A percentile compares a stretch with the other conserved stretches of the same genome.
These are phyloP conservation scores for Eucalyptus brandiana DNA, from an alignment of 345 rosid species.

Conservation along the genomic window DNA sequence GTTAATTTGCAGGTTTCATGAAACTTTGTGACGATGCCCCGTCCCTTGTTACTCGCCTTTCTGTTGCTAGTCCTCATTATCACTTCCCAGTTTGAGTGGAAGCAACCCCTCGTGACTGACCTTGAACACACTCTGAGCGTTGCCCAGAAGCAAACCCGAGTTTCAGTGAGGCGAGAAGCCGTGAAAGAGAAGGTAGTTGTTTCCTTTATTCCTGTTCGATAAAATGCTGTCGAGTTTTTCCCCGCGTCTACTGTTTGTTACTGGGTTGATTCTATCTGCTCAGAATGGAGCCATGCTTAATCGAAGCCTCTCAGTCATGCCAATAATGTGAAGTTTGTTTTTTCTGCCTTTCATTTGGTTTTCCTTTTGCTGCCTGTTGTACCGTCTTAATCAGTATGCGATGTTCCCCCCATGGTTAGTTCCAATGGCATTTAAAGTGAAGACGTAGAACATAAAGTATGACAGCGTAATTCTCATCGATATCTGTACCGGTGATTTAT, in stretches of 20 bases:
- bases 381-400: not conserved
- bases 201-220: not conserved
- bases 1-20: not conserved
- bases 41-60: slow-evolving; percentile 69
- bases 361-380: not conserved
- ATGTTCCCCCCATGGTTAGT: not conserved
- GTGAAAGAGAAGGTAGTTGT: slow-evolving; percentile 68
- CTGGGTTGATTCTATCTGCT: not conserved
- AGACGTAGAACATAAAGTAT: not conserved
- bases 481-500: not conserved
- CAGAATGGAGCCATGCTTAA: not conserved
- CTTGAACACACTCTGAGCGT: slow-evolving; percentile 31
- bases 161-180: slow-evolving; percentile 52
- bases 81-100: slow-evolving; percentile 94
- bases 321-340: not conserved
- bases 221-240: not conserved
- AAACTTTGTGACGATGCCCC: slow-evolving; percentile 41
- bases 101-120: slow-evolving; percentile 67
- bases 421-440: not conserved
- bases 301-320: not conserved
- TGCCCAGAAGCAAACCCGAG: slow-evolving; percentile 44
- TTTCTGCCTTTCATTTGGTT: not conserved
- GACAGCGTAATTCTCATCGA: not conserved
- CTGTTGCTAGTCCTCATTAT: slow-evolving; percentile 62
- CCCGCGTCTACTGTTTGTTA: not conserved